Base-by-base conservation (phyloP, 2,329 filamentous ascomycete genomes). In the Epichloe uncinata region DNA sequence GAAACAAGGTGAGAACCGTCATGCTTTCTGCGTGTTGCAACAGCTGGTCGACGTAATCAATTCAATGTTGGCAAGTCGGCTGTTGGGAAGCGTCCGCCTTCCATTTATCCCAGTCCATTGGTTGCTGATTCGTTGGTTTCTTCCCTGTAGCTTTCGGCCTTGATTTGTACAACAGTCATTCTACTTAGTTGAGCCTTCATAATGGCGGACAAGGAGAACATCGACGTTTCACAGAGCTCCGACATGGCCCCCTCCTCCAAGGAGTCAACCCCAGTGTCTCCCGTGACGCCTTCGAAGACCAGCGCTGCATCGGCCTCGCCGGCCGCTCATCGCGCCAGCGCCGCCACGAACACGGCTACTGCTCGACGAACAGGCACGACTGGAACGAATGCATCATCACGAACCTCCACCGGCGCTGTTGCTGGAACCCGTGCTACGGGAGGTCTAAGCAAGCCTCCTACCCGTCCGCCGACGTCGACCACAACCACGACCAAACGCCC, bases 151-250 rank as follows among this genome's bases (percentile, higher is more conserved):
- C 42, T 13, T 48, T 48, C 44, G 16, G 46, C n/a, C 11, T 45
- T 18, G 9, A 44, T 33, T 34, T 49, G 42, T 38, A 34, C 37
- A 45, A 49, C 44, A 11, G 15, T 44, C 22, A 38, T 12, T 47
- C 13, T 42, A 34, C 47, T 26, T 40, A 43, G 38, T 48, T 42
- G 22, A 48, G 30, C 13, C 37, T 48, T 15, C 56, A 65, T 37
- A 55, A 74, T 74, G 72, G 72, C 72, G 58, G 72, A 75, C 57
- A 62, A 65, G 54, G 72, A 73, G 56, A 68, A 66, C 56, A 66
- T 69, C 61, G 71, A 73, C 53, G 66, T 68, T 51, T 64, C 67
- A 50, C 68, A 71, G 57, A 66, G 63, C 53, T 70, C 73, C 37
- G 70, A 71, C 55, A 68, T 64, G 44, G 53, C 54, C 16, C 49